Percentiles rank a stretch among this genome's conserved stretches.
Conservation (phyloP, 1,139 yeast species). For the Geotrichum klebahnii region DNA sequence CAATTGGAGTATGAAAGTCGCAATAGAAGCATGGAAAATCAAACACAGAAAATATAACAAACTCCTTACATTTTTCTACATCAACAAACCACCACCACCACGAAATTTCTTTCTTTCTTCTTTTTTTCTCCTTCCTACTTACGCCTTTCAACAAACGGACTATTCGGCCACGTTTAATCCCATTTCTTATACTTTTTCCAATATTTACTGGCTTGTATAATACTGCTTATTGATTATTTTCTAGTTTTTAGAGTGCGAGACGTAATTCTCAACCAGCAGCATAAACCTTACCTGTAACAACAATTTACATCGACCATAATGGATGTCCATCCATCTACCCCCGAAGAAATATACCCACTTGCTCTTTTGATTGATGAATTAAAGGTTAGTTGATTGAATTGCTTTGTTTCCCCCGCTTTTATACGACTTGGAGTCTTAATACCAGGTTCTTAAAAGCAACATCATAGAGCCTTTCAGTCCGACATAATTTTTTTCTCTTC, state of each 20-base stretch:
- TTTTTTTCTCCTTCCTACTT: background rate
- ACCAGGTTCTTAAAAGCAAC: background rate
- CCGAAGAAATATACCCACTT: conserved; percentile 79
- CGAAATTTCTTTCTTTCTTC: background rate
- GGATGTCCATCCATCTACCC: conserved; percentile 22
- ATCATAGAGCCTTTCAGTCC: background rate
- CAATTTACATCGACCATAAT: conserved; percentile 15
- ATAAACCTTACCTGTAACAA: background rate
- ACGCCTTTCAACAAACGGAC: conserved; percentile 6
- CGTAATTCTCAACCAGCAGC: background rate
- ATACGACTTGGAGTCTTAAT: background rate
- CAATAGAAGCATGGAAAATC: background rate
- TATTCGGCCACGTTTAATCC: conserved; percentile 2
- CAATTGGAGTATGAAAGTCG: background rate
- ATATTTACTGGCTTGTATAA: background rate
- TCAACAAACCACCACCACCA: conserved; percentile 9
- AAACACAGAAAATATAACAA: conserved; percentile 6
- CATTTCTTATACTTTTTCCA: background rate
- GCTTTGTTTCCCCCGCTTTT: background rate
- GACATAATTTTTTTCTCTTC: background rate
- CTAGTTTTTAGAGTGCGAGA: background rate
- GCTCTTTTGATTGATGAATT: conserved; percentile 96
- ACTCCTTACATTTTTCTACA: conserved; percentile 10
- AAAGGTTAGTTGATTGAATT: conserved; percentile 41
- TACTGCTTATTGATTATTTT: background rate